Base-by-base conservation (phyloP, 805 yeast species). In the Teunomyces panamensis region DNA sequence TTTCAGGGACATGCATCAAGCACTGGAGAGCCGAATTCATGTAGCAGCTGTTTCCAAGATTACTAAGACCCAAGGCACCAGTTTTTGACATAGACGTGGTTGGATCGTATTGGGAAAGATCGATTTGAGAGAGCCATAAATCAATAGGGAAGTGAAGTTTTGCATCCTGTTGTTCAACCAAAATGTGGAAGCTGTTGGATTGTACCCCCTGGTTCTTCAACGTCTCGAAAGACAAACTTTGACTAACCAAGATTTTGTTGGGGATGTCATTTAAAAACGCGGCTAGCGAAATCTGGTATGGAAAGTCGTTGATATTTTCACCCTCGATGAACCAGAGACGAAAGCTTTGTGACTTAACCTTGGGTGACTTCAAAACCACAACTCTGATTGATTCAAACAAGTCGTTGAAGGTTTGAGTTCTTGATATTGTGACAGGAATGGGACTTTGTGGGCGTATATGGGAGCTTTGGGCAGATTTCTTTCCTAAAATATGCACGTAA, bases 21-120 rank as follows among this genome's bases (percentile, higher is more conserved):
- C 97, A 92, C 60, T 94, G 98, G 39, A 92, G 68, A 0, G 97
- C 97, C 8, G 96, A 87, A 64, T 89, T 90, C 97, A 91, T 90
- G 64, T 89, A 91, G 64, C 97, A 91, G 0, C 96, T 84, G 62
- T 91, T 91, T 2, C 97, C 97, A 51, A 90, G 69, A 59, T 89
- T 91, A 45, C 63, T 75, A 69, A 59, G 85, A 54, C 51, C 97
- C 85, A 49, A 75, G 64, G 42, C 73, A 60, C 54, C 97, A 13
- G 70, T 68, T 9, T 52, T 44, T 0, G 43, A 26, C 27, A 55
- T 39, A 3, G 56, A 37, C 1, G 26, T n/a, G 6, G 50, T 50
- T 13, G 49, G 17, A 36, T 59, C 57, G 37, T 49, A 56, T 30
- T 49, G 43, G 3, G 48, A 43, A 10, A 49, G 16, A 43, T 58